Base-by-base conservation (phyloP, 495 filamentous ascomycete species). In the Polyplosphaeria fusca region DNA sequence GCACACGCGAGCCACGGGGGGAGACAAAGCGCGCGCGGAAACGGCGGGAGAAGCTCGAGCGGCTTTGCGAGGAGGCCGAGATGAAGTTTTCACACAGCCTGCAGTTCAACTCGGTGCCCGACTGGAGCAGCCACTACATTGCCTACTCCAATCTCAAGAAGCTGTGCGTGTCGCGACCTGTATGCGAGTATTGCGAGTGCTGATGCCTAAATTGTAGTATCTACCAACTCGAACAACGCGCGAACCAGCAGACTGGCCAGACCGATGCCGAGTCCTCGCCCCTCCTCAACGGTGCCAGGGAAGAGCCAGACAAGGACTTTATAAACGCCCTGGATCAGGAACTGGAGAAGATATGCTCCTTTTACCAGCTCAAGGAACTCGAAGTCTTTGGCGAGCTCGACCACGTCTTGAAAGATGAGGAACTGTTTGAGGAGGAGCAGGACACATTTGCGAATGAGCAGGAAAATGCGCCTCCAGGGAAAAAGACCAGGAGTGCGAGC, bases 31-130 rank as follows among this genome's bases (percentile, higher is more conserved):
- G 52, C 30, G 61, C 52, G 35, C 49, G 42, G 11, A 70, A 67
- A 46, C 56, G 71, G 18, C 59, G 57, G 42, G 59, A 63, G 55
- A 76, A 76, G 66, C 70, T 74, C 61, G 52, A 51, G 60, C 55
- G 48, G 46, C 70, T 74, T 55, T 63, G 65, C 39, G 70, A 81
- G 68, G 80, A 75, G 48, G 82, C 84, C 85, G 89, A 91, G 60
- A 99, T 99, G 93, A 97, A 96, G 82, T 99, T 99, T 79, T 96
- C 93, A 45, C 93, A 97, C 69, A 97, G 94, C 73, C 84, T 99
- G 61, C 93, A 99, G 76, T 99, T 99, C 74, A 99, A 99, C 74
- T 90, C 93, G 52, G 94, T 99, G 52, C 93, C 94, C 19, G 93
- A 99, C 69, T 99, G 93, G 93, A 96, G 91, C 75, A 87, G 84